Percentiles rank a stretch among this genome's conserved stretches.
These are phyloP conservation scores for Chrysopogon serrulatus DNA, from an alignment of 176 grass and related monocot species.

Conservation along the genomic window DNA sequence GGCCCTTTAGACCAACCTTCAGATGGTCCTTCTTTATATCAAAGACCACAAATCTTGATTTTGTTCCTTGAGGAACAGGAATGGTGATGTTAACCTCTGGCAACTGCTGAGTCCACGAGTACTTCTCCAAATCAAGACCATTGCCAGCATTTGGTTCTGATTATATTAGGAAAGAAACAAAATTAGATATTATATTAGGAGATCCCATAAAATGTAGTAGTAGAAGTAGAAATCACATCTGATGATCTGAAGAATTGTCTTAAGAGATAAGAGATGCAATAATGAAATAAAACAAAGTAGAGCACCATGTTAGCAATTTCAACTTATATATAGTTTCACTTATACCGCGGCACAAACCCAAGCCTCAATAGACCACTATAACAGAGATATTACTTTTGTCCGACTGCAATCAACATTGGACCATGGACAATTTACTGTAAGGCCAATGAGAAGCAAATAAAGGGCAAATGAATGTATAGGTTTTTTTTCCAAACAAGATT, in stretches of 20 bases:
- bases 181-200: not conserved
- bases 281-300: not conserved
- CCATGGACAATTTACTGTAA: not conserved
- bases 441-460: not conserved
- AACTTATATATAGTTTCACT: not conserved
- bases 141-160: slow-evolving; percentile 88
- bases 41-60: slow-evolving; percentile 79
- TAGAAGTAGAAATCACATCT: not conserved
- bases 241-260: not conserved
- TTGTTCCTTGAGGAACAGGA: slow-evolving; percentile 84
- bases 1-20: slow-evolving; percentile 86
- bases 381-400: not conserved
- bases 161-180: not conserved
- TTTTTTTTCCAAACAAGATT: not conserved
- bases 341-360: not conserved
- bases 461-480: not conserved
- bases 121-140: slow-evolving; percentile 95
- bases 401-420: not conserved
- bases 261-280: not conserved
- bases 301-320: not conserved
- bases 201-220: not conserved
- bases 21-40: slow-evolving; percentile 90
- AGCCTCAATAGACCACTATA: not conserved
- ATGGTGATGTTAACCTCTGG: slow-evolving; percentile 71
- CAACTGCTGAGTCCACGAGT: slow-evolving; percentile 92